Evolutionary conservation across 2,329 filamentous ascomycete species (phyloP).

Genomic region (Talaromyces albobiverticillius): DNA sequence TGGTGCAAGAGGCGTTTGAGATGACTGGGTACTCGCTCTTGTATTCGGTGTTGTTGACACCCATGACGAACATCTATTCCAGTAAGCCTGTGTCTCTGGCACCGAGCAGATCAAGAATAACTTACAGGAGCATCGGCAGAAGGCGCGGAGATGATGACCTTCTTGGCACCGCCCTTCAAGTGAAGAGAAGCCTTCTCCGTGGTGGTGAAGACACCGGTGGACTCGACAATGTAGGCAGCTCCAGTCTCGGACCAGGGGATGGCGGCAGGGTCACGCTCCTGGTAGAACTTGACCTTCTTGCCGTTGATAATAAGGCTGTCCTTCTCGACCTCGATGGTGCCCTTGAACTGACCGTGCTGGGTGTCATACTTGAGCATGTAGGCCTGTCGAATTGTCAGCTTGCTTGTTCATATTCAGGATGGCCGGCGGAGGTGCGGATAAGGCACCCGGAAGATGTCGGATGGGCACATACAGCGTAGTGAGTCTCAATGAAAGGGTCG

Average conservation of each 20-base stretch:
- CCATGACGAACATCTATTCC: conserved; percentile 89
- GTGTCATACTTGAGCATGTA: conserved; percentile 99
- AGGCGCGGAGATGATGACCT: conserved; percentile 70
- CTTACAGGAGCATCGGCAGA: conserved; percentile 70
- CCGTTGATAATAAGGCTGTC: conserved; percentile 82
- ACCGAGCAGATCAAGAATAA: not conserved
- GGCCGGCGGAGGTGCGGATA: not conserved
- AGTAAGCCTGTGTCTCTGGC: not conserved
- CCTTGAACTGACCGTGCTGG: conserved; percentile 96
- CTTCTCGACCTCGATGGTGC: conserved; percentile 71
- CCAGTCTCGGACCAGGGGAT: conserved; percentile 89
- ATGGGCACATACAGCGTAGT: conserved; percentile 86
- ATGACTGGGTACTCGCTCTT: conserved; percentile 87
- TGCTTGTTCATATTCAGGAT: not conserved
- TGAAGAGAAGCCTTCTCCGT: conserved; percentile 92
- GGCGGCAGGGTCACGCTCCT: conserved; percentile 79
- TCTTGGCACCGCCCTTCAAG: conserved; percentile 96
- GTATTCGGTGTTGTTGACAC: conserved; percentile 95
- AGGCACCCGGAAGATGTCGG: not conserved
- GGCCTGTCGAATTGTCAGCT: conserved; percentile 54
- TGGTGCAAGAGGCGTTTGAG: conserved; percentile 99
- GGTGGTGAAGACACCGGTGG: conserved; percentile 98
- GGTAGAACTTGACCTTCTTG: conserved; percentile 94
- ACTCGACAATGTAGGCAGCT: conserved; percentile 94
- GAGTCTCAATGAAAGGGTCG: conserved; percentile 97